A percentile compares a stretch with the other conserved stretches of the same genome.
Evolutionary conservation across 1,284 basidiomycete species (phyloP).

Genomic region (Erythrobasidium hasegawianum): DNA sequence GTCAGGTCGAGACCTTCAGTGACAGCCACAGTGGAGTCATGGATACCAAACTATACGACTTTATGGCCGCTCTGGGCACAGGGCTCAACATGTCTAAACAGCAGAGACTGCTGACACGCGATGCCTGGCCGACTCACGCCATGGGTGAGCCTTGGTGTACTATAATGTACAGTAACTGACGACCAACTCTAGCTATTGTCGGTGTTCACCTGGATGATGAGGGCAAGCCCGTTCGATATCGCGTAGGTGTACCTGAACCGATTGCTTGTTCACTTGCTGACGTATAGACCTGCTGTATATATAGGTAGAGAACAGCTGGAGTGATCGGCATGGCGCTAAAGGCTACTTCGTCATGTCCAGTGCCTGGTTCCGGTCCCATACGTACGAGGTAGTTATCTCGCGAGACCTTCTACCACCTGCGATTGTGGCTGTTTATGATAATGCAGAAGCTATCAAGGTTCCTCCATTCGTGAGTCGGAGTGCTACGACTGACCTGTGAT

Average conservation of each 20-base stretch:
- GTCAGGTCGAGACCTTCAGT: constrained; percentile 54
- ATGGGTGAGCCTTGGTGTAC: not conserved
- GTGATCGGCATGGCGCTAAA: not conserved
- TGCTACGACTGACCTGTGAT: too few relatives aligned
- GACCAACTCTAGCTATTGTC: not conserved
- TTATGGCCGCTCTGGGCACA: not conserved
- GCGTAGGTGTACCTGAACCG: too few relatives aligned
- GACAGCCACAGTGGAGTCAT: not conserved
- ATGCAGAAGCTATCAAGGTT: not conserved
- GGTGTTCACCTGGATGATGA: not conserved
- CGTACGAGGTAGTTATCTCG: not conserved
- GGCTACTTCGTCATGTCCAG: not conserved
- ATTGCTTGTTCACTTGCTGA: too few relatives aligned
- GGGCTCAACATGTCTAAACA: not conserved
- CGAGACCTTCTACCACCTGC: not conserved
- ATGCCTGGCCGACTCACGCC: not conserved
- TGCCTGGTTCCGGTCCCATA: not conserved
- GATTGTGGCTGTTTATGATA: not conserved
- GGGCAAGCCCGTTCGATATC: not conserved
- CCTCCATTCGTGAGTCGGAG: not conserved
- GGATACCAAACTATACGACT: constrained; percentile 5
- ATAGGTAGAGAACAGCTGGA: not conserved
- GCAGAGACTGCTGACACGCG: not conserved
- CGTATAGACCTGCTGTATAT: too few relatives aligned
- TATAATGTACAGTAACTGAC: too few relatives aligned